Evolutionary conservation across 176 grass and related monocot genomes (phyloP).

Genomic region (Triticum turgidum): DNA sequence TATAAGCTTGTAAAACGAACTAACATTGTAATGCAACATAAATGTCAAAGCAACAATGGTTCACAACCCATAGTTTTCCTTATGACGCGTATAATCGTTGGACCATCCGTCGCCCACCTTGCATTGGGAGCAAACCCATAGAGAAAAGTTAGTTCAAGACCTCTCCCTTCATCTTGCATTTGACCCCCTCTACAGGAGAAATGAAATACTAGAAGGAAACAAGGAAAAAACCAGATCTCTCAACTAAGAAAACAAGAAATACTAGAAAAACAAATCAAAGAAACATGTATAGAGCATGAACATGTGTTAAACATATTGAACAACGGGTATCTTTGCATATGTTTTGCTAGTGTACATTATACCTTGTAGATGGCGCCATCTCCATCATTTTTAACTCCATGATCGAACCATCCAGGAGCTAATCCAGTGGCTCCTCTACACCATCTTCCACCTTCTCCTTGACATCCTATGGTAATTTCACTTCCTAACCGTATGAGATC

Average conservation of each 20-base stretch:
- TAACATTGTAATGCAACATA: too few species aligned
- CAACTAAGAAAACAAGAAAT: background rate
- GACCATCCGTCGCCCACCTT: too few species aligned
- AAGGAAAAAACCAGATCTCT: background rate
- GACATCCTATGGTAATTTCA: background rate
- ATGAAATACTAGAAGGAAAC: constrained; percentile 35
- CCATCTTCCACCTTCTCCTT: background rate
- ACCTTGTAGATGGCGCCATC: constrained; percentile 24
- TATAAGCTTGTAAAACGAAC: too few species aligned
- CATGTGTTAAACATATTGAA: too few species aligned
- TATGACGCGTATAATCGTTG: too few species aligned
- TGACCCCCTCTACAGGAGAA: constrained; percentile 31
- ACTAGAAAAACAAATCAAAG: background rate
- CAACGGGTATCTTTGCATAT: too few species aligned
- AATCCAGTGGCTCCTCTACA: background rate
- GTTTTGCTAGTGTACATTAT: background rate
- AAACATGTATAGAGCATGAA: background rate
- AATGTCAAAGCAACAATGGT: too few species aligned
- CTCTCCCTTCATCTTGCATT: constrained; percentile 23
- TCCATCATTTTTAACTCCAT: constrained; percentile 20
- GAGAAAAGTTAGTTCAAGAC: constrained; percentile 31
- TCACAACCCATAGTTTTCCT: too few species aligned
- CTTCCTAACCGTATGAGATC: background rate
- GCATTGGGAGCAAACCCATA: too few species aligned
- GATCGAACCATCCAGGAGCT: constrained; percentile 57